Evolutionary conservation across 805 yeast species (phyloP), one percentile per base, ranked within the genome.

Genomic region (Candida caryicola): DNA sequence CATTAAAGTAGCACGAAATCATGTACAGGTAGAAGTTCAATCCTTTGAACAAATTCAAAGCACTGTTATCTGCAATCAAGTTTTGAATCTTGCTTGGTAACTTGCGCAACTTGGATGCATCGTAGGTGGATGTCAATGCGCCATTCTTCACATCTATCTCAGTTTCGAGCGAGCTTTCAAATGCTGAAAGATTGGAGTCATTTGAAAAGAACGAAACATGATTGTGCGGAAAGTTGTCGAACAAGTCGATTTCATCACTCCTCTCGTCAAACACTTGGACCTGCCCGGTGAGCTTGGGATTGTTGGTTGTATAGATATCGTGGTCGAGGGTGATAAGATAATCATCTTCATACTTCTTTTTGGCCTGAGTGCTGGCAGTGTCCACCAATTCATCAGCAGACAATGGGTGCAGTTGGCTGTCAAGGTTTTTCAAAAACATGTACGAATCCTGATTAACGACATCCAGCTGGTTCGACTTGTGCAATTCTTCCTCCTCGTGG

Each of bases 1-100:
- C 43, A 39, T 69, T 69, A 36, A 49, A 61, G 47, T 69, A 69
- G 42, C 71, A 68, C 4, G 70, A 62, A 25, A 58, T 47, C 62
- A 64, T 60, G 51, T 68, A 69, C 43, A 64, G 67, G 41, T 54
- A 66, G 17, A 65, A 45, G 19, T 55, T 49, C 38, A 66, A 54
- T 34, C 39, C 40, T 36, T 68, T 64, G 46, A 65, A 65, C 25
- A 63, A 44, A 23, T 60, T 59, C 18, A 66, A 47, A 8, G 66
- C 55, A 19, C 47, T 50, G 34, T 51, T 53, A 44, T 51, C 61
- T 31, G 50, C 42, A 19, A 68, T 45, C 23, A 68, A 51, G 30
- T 59, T 58, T 41, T 66, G 71, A 23, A 69, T 51, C 39, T 65
- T 62, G 6, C 37, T 36, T 2, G 73, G 73, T 17, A 68, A 49